phyloP scores from a whole-genome alignment of 148 eudicot genomes.

The Simmondsia chinensis region DNA sequence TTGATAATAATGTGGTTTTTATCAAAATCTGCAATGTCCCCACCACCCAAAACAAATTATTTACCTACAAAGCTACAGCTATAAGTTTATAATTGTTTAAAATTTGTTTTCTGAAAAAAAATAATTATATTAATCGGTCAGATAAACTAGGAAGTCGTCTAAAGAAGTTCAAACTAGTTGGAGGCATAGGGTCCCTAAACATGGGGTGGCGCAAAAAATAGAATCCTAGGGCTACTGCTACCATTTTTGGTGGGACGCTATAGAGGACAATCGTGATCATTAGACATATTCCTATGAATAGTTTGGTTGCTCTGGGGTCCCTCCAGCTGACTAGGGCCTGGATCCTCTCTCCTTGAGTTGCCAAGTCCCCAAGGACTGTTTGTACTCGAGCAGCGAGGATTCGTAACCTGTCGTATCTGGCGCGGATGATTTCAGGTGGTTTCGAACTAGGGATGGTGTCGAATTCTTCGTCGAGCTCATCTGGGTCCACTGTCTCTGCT shows the following conservation, averaged over 20 bases:
- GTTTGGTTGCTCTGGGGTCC: constrained; percentile 89
- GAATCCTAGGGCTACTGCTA: constrained; percentile 94
- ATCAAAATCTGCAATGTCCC: too few species aligned
- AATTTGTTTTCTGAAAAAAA: too few species aligned
- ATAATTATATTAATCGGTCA: constrained; percentile 56
- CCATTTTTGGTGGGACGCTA: constrained; percentile 90
- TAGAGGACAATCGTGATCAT: constrained; percentile 60
- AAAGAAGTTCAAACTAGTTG: constrained; percentile 80
- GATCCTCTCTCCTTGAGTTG: constrained; percentile 85
- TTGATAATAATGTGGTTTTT: too few species aligned
- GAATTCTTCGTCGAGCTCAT: constrained; percentile 87
- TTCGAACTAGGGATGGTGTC: constrained; percentile 83
- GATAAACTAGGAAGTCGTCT: constrained; percentile 89
- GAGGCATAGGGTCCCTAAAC: constrained; percentile 99
- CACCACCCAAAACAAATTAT: too few species aligned
- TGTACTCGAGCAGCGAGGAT: constrained; percentile 80
- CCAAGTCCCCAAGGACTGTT: constrained; percentile 84
- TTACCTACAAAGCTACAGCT: too few species aligned
- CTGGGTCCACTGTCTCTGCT: constrained; percentile 66
- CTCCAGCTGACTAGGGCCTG: constrained; percentile 98
- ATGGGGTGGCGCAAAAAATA: constrained; percentile 94
- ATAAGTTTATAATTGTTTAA: too few species aligned
- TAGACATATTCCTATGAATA: constrained; percentile 75
- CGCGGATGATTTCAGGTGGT: constrained; percentile 52
- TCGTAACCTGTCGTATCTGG: constrained; percentile 71